Conservation (phyloP, 805 yeast genomes). For the Candida ficus region DNA sequence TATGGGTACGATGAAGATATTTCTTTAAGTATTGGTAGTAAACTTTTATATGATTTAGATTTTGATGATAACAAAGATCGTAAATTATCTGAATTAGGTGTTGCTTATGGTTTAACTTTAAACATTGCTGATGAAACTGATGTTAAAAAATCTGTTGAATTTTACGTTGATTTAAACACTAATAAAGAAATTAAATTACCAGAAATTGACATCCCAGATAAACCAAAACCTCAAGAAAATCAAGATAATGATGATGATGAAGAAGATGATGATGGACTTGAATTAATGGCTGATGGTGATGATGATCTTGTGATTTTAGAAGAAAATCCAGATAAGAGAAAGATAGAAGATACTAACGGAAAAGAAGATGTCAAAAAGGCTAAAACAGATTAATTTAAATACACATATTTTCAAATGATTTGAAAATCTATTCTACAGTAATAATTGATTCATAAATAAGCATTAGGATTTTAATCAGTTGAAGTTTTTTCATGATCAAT, state of each 20-base stretch:
- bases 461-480: too few relatives aligned
- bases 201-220: constrained; percentile 28
- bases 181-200: constrained; percentile 26
- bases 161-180: constrained; percentile 38
- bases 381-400: constrained; percentile 5
- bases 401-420: too few relatives aligned
- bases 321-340: constrained; percentile 21
- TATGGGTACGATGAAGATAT: constrained; percentile 53
- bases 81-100: constrained; percentile 46
- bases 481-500: too few relatives aligned
- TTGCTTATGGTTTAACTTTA: constrained; percentile 56
- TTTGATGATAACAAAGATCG: constrained; percentile 70
- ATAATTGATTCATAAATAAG: too few relatives aligned
- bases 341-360: constrained; percentile 5
- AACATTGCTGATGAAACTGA: constrained; percentile 81
- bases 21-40: constrained; percentile 49
- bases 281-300: constrained; percentile 12
- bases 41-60: constrained; percentile 77
- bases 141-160: constrained; percentile 52
- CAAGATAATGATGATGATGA: constrained; percentile 23
- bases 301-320: constrained; percentile 19
- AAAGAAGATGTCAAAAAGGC: constrained; percentile 2
- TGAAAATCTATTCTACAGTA: too few relatives aligned
- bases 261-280: constrained; percentile 16
- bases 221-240: constrained; percentile 16